Base-by-base conservation (phyloP, 2,329 filamentous ascomycete genomes). In the Paracamarosporium sp. region DNA sequence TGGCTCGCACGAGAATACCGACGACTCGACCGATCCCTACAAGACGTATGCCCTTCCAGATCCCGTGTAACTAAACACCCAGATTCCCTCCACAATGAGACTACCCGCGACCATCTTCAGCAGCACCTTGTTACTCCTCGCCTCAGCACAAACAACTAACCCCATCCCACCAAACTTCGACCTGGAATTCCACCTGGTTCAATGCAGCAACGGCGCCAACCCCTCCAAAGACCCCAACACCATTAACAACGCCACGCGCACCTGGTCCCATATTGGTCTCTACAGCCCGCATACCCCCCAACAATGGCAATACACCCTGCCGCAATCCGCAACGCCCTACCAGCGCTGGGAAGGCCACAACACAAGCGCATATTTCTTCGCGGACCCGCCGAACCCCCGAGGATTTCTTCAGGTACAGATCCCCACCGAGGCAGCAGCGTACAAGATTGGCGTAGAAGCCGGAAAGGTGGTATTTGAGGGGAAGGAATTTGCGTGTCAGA, bases 161-260 rank as follows among this genome's bases (percentile, higher is more conserved):
- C 6, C 48, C 22, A 27, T 44, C 8, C 36, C 48, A 17, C 12
- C 27, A 1, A 31, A 51, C 25, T 51, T 51, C 35, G 48, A 51
- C 24, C 48, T 41, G 11, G 48, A 51, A n/a, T 51, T 51, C 35
- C 48, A 31, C 36, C 35, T 51, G 36, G 36, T 51, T 22, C 48
- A 51, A 51, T 43, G 36, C n/a, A 51, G 35, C 36, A 31, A 51
- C 47, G 30, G 24, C 20, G 45, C 30, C 28, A 35, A 47, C 22
- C 30, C 45, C 30, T 35, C 45, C 20, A 48, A 48, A 25, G 24
- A 50, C 24, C 33, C 33, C 1, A 50, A 50, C 24, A 40, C 33
- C 15, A 17, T 50, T 24, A 33, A 38, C 33, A 38, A 38, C 24
- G 33, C 22, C 47, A 50, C 47, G 3, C 22, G 47, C 4, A 50